Base-by-base conservation (phyloP, 495 filamentous ascomycete species). In the Aspergillus funiculosus region DNA sequence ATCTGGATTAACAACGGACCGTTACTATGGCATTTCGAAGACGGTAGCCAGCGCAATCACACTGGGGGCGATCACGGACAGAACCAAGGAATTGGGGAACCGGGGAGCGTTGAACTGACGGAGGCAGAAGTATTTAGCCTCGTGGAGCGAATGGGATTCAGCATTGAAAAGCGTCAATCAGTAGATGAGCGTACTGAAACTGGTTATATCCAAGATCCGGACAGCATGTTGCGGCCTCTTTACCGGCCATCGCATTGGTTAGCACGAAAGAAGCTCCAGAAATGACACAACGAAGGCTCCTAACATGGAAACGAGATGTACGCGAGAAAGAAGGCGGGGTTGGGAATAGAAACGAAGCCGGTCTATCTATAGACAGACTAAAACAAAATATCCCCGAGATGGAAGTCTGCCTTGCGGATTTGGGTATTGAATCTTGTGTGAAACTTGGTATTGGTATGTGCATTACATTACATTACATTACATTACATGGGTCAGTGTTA, bases 1-100 rank as follows among this genome's bases (percentile, higher is more conserved):
- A 43, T 94, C 6, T 89, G 92, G 75, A 81, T 89, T 51, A 98
- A 97, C 63, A 64, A 92, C 15, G 92, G 92, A 0, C 92, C 92
- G 7, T 66, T 98, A 32, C 71, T 95, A 14, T 98, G 89, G 89
- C 89, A 96, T 56, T 92, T 86, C 57, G 82, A 83, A 52, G 71
- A 76, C 15, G 68, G 62, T 7, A 64, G 70, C 42, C 65, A 77
- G 41, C 66, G 64, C 39, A 69, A 59, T 10, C 61, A 50, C 30
- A 19, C 25, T n/a, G 39, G 27, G 3, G 37, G 38, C 10, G 27
- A 46, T 19, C 45, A 50, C 14, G 40, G 19, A 4, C 57, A 68
- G 4, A 35, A 56, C 20, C 45, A 62, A 22, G 81, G 81, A 0
- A 82, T 94, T 50, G 86, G 79, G 0, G 87, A 89, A 51, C 83